A percentile compares a stretch with the other conserved stretches of the same genome.
Evolutionary conservation across 192 early-diverging fungal genomes (phyloP).

Genomic region (Coemansia sp.): DNA sequence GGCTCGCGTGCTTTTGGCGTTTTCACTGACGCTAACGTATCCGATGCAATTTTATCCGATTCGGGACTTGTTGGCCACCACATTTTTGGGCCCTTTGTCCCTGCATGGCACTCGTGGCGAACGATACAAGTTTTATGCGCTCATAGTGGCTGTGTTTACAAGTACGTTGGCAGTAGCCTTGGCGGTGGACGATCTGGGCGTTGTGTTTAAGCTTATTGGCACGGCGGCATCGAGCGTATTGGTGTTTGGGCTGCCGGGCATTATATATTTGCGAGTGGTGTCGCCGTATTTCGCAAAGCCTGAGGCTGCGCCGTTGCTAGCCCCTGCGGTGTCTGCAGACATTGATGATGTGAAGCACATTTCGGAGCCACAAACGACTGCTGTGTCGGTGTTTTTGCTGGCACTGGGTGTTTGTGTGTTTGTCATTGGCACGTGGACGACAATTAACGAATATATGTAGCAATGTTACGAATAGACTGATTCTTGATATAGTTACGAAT

Average conservation of each 20-base stretch:
- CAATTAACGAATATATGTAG: slow-evolving; percentile 24
- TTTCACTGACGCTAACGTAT: slow-evolving; percentile 63
- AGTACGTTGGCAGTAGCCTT: slow-evolving; percentile 34
- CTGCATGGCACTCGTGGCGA: background rate
- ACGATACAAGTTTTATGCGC: slow-evolving; percentile 11
- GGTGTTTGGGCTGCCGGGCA: slow-evolving; percentile 42
- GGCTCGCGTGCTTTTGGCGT: slow-evolving; percentile 60
- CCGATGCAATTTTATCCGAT: slow-evolving; percentile 57
- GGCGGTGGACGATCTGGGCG: slow-evolving; percentile 39
- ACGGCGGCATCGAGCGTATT: slow-evolving; percentile 46
- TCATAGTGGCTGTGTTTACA: slow-evolving; percentile 32
- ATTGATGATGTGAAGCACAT: slow-evolving; percentile 14
- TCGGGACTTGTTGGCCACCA: slow-evolving; percentile 31
- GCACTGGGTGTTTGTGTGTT: slow-evolving; percentile 35
- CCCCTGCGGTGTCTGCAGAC: background rate
- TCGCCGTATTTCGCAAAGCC: slow-evolving; percentile 33
- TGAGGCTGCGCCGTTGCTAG: slow-evolving; percentile 3
- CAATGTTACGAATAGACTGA: background rate
- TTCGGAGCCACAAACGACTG: slow-evolving; percentile 26
- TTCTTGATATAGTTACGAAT: background rate
- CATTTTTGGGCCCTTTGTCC: slow-evolving; percentile 21
- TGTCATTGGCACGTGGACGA: slow-evolving; percentile 40
- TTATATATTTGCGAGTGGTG: slow-evolving; percentile 38
- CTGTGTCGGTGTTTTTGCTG: slow-evolving; percentile 24
- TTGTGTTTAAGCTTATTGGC: slow-evolving; percentile 55